These are phyloP conservation scores for Nicotiana rustica DNA, from an alignment of 305 asterid genomes.

Conservation along the genomic window DNA sequence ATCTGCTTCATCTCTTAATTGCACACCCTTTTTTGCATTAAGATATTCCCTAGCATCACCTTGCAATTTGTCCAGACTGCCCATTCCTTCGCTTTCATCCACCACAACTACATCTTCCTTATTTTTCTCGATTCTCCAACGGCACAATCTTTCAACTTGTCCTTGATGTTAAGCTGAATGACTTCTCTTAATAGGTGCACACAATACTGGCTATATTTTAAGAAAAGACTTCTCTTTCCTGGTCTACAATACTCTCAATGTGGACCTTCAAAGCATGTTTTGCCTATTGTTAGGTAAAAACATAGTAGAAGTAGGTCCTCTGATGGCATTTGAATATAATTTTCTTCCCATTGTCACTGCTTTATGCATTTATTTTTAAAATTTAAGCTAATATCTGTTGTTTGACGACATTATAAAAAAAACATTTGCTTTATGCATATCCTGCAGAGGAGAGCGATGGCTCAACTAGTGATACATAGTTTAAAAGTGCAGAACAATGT, in stretches of 20 bases:
- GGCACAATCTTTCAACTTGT: no score
- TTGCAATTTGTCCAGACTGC: no score
- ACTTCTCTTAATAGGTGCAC: no score
- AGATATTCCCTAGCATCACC: no score
- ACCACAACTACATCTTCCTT: no score
- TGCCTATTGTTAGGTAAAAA: slow-evolving; percentile 6
- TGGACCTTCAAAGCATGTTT: neutral
- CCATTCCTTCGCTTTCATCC: no score
- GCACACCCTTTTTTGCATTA: no score
- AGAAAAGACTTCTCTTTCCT: neutral
- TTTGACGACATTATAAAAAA: neutral
- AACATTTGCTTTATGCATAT: neutral
- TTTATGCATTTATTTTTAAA: neutral
- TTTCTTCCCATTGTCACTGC: neutral
- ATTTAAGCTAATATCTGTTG: neutral
- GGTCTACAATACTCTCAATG: neutral
- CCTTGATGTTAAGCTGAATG: no score
- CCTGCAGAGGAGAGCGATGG: neutral
- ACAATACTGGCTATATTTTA: neutral
- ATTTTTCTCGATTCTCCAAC: no score
- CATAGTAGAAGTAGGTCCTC: neutral
- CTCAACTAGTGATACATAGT: neutral
- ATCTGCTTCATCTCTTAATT: no score
- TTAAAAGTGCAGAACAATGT: slow-evolving; percentile 29
- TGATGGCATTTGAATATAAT: neutral